Percentiles rank a stretch among this genome's conserved stretches.
Conservation (phyloP, 2,329 filamentous ascomycete species). For the Chaetomium olivaceum region DNA sequence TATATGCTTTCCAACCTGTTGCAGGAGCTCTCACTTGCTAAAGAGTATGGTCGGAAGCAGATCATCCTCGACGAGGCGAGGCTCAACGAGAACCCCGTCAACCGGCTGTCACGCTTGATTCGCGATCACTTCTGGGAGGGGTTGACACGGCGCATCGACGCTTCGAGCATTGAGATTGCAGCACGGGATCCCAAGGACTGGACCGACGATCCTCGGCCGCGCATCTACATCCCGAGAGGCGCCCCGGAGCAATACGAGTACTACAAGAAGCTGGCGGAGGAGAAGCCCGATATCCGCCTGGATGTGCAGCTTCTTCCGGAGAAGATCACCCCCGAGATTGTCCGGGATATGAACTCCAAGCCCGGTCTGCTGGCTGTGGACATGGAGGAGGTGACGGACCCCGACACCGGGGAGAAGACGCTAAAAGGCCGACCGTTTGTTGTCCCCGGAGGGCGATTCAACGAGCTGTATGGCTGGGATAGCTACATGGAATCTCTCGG, state of each 20-base stretch:
- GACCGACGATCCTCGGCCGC: constrained; percentile 83
- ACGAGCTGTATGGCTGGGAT: constrained; percentile 98
- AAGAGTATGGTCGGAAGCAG: constrained; percentile 84
- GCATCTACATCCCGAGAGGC: constrained; percentile 85
- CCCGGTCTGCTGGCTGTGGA: constrained; percentile 87
- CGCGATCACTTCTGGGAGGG: constrained; percentile 90
- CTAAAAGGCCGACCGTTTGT: constrained; percentile 86
- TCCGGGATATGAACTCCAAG: constrained; percentile 80
- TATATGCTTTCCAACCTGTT: constrained; percentile 97
- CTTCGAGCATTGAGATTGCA: constrained; percentile 80
- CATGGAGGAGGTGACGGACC: constrained; percentile 75
- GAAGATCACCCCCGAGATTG: constrained; percentile 76
- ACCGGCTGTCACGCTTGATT: constrained; percentile 82
- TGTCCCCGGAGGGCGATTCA: constrained; percentile 96
- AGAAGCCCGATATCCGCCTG: constrained; percentile 78
- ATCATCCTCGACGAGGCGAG: constrained; percentile 90
- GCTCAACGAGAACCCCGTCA: constrained; percentile 92
- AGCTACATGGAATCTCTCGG: constrained; percentile 98
- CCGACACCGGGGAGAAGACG: constrained; percentile 66
- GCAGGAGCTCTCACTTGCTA: constrained; percentile 89
- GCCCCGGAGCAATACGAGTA: constrained; percentile 88
- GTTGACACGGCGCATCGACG: constrained; percentile 86
- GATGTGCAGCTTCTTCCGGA: constrained; percentile 81
- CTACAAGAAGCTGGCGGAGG: constrained; percentile 76
- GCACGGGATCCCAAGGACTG: constrained; percentile 93